These are phyloP conservation scores for Lepiota brunneoincarnata DNA, from an alignment of 768 basidiomycete species.

Conservation along the genomic window DNA sequence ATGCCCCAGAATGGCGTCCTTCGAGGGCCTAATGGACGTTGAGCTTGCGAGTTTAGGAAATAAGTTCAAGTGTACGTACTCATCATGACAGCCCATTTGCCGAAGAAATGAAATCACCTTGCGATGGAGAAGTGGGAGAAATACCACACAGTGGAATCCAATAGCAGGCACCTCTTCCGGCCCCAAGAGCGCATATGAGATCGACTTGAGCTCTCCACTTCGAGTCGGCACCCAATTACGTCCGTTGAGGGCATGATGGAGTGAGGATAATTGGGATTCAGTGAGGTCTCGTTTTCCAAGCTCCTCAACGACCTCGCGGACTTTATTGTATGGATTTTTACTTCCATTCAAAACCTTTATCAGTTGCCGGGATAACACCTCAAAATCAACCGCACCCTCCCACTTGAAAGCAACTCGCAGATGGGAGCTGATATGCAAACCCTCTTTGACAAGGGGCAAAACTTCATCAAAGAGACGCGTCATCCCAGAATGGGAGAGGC, in stretches of 20 bases:
- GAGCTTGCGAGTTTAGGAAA: not conserved
- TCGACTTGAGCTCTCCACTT: slow-evolving; percentile 13
- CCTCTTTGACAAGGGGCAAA: slow-evolving; percentile 27
- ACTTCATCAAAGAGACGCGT: slow-evolving; percentile 38
- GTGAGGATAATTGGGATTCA: slow-evolving; percentile 13
- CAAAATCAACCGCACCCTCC: slow-evolving; percentile 31
- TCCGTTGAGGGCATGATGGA: slow-evolving; percentile 17
- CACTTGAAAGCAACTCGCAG: slow-evolving; percentile 35
- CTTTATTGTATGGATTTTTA: slow-evolving; percentile 10
- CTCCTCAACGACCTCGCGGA: slow-evolving; percentile 27
- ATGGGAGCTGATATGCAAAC: slow-evolving; percentile 21
- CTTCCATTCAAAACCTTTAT: slow-evolving; percentile 16
- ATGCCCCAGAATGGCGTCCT: slow-evolving; percentile 23
- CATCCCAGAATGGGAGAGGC: slow-evolving; percentile 15
- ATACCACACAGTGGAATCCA: slow-evolving; percentile 26
- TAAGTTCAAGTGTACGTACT: slow-evolving; percentile 21
- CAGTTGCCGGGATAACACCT: slow-evolving; percentile 33
- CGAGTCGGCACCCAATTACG: slow-evolving; percentile 35
- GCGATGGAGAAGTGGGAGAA: slow-evolving; percentile 15
- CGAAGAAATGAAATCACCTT: slow-evolving; percentile 22
- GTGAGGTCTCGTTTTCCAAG: slow-evolving; percentile 22
- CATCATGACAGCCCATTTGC: slow-evolving; percentile 36
- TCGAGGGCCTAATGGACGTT: slow-evolving; percentile 26
- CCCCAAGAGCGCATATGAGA: slow-evolving; percentile 22
- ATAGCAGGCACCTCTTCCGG: slow-evolving; percentile 15